Percentiles rank a stretch among this genome's conserved stretches.
Conservation (phyloP, 345 rosid genomes). For the Aquilaria yunnanensis region DNA sequence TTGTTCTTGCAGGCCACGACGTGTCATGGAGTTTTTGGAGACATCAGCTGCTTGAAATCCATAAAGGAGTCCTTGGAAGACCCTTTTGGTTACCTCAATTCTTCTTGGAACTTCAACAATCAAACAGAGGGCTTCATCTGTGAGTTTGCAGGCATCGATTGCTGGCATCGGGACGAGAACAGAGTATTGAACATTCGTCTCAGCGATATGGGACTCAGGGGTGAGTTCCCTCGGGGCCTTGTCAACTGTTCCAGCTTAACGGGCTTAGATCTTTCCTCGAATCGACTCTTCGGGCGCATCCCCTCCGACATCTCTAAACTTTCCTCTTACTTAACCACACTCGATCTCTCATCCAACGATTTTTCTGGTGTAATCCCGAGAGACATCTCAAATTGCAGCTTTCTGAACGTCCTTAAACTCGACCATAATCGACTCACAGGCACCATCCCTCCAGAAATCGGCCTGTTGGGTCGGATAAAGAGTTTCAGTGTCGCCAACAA, state of each 20-base stretch:
- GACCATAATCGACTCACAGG: slow-evolving; percentile 19
- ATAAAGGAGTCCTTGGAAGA: neutral
- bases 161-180: slow-evolving; percentile 7
- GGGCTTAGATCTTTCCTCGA: slow-evolving; percentile 13
- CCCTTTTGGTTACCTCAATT: neutral
- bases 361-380: slow-evolving; percentile 27
- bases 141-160: slow-evolving; percentile 15
- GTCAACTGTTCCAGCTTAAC: slow-evolving; percentile 8
- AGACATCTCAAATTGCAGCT: slow-evolving; percentile 6
- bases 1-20: too few relatives aligned
- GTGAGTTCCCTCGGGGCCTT: slow-evolving; percentile 21
- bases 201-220: slow-evolving; percentile 15
- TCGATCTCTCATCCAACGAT: slow-evolving; percentile 21
- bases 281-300: slow-evolving; percentile 18
- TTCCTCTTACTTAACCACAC: neutral
- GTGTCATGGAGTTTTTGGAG: neutral
- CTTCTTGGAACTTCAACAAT: slow-evolving; percentile 17
- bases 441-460: slow-evolving; percentile 14
- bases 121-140: slow-evolving; percentile 13
- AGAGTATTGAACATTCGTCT: slow-evolving; percentile 14
- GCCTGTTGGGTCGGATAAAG: slow-evolving; percentile 6
- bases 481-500: slow-evolving; percentile 20
- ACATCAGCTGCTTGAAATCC: slow-evolving; percentile 3
- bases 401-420: slow-evolving; percentile 17
- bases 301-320: neutral